phyloP scores from a whole-genome alignment of 2,329 filamentous ascomycete genomes.

The Hypoxylon sp. region DNA sequence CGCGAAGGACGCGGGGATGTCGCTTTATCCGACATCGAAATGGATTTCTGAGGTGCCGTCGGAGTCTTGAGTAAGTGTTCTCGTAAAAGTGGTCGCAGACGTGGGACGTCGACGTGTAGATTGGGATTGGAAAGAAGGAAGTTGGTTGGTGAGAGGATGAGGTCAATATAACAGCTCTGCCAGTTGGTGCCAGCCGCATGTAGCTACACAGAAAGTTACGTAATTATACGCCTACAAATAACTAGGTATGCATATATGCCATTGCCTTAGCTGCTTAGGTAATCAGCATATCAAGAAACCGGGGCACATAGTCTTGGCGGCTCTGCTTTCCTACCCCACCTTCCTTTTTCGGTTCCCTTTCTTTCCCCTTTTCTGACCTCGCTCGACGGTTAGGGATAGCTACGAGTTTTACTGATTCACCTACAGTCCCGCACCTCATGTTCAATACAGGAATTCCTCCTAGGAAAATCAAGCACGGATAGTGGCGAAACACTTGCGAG shows the following conservation, averaged over 20 bases:
- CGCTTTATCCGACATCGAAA: slow-evolving; percentile 48
- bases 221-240: too few relatives aligned
- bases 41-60: neutral
- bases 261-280: too few relatives aligned
- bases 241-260: too few relatives aligned
- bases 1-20: slow-evolving; percentile 42
- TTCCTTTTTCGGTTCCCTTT: too few relatives aligned
- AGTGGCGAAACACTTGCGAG: neutral
- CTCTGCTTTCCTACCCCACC: too few relatives aligned
- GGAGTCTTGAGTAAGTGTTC: slow-evolving; percentile 3
- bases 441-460: too few relatives aligned
- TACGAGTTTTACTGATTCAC: too few relatives aligned
- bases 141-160: neutral
- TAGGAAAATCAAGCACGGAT: neutral
- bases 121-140: neutral
- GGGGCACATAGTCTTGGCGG: too few relatives aligned
- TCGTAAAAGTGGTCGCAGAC: neutral
- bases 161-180: neutral
- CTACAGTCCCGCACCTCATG: too few relatives aligned
- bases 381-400: too few relatives aligned
- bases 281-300: too few relatives aligned
- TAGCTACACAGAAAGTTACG: neutral
- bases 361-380: too few relatives aligned
- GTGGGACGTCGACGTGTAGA: neutral
- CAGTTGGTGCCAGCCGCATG: neutral